Evolutionary conservation across 148 eudicot species (phyloP), one percentile per base, ranked within the genome.

Genomic region (Pouteria glomerata): DNA sequence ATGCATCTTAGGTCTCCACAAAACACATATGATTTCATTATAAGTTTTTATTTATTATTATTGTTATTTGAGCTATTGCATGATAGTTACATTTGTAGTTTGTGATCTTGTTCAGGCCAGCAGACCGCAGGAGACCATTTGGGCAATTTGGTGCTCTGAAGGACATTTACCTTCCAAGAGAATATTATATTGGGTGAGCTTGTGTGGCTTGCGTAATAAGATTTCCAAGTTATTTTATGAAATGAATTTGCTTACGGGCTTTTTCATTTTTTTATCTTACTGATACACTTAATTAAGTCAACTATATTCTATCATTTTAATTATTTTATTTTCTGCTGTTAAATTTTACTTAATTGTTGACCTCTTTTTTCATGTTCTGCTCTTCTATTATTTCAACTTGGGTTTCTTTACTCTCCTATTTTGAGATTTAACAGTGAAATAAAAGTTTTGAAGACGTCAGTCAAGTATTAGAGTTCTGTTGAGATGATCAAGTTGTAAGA

Each of bases 111-210:
- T 57, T 53, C 93, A 95, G 99, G 87, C 91, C 93, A 8, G 99
- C 91, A 63, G 97, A 95, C 76, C 96, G 91, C 77, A 83, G 94
- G 60, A 88, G 94, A 70, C 97, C 93, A 27, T 95, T 95, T 78
- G 90, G 88, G 59, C 90, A 95, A 80, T 95, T 89, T 80, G 99
- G 99, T 50, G 90, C 86, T 35, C 74, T 95, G 16, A 95, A 95
- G 83, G 99, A 95, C 52, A 76, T 95, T 60, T 95, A 95, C 75
- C 82, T 95, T 81, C 99, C 98, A 63, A 83, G 88, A 80, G 97
- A 95, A 80, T 95, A 95, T 73, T 86, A 95, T 71, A 86, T 92
- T 72, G 94, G 96, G 99, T 95, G 85, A 89, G 97, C 79, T 63
- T 63, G 72, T 77, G 51, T 47, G 44, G 77, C 30, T 23, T 70